Base-by-base conservation (phyloP, 768 basidiomycete genomes). In the Mycena venus region DNA sequence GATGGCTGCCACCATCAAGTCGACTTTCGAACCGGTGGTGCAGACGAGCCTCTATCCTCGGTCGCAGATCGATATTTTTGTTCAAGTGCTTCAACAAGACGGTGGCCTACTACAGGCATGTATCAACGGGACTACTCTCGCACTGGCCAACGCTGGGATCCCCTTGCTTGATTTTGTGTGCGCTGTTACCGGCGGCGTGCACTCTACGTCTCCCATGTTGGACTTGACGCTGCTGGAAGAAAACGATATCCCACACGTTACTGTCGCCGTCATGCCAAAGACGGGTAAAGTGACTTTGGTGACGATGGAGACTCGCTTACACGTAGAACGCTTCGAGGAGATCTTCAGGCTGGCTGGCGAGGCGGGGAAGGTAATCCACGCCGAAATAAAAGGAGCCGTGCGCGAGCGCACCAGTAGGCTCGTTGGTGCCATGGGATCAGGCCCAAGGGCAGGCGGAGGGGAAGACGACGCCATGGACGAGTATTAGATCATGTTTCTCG, bases 21-120 rank as follows among this genome's bases (percentile, higher is more conserved):
- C 95, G 34, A 99, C 98, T 0, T 99, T 99, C 81, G 98, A 99
- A 80, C 96, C 97, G 49, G 96, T 98, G 68, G 91, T 99, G 27
- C 95, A 96, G 81, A 94, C 95, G 9, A 90, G 89, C 73, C 90
- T 99, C 58, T 99, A 98, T 84, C 98, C 98, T 25, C 93, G 98
- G 60, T 95, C 95, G 38, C 93, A 97, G 82, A 98, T 99, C 82
- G 96, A 98, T 84, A 93, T 99, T 73, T 95, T 93, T 83, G 88
- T 99, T 9, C 96, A 98, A 82, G 93, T 99, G 32, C 85, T 98
- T 44, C 95, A 98, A 77, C 95, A 97, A 80, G 98, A 99, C 79
- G 98, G 98, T 47, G 95, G 95, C 0, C 87, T 99, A 49, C 89
- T 99, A 27, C 94, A 95, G 69, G 92, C 97, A 7, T 94, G 96